Base-by-base conservation (phyloP, 2,329 filamentous ascomycete genomes). In the Falciphora oryzae region DNA sequence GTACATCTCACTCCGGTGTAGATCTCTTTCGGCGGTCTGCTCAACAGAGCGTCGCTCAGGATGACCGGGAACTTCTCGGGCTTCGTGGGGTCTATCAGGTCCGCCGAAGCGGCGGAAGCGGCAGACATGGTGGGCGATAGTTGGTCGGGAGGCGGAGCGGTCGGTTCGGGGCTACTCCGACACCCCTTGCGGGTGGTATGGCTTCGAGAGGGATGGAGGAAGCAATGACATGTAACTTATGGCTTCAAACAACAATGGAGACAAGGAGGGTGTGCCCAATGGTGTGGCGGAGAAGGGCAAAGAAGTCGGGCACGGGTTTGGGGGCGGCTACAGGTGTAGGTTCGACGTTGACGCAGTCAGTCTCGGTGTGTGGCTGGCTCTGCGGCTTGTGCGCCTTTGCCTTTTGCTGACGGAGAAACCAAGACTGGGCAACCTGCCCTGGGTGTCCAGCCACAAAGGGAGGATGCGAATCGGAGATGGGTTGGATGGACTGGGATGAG, bases 1-100 rank as follows among this genome's bases (percentile, higher is more conserved):
- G 66, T 80, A 88, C 86, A 89, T 75, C 82, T 78, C 61, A 89
- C 78, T 64, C 83, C 83, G 1, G 85, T 88, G 69, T 85, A 87
- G 61, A 85, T 77, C 66, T 87, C 83, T 68, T 83, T 85, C 38
- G 82, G 76, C 1, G 82, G 74, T 67, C 82, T 84, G 57, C 83
- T 83, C 50, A 87, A 76, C 38, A 89, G 76, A 32, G 83, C 82
- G 69, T 89, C 86, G 72, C 86, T 87, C 59, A 89, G 78, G 60
- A 89, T 80, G 65, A 89, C 82, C 62, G 85, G 86, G 71, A 88
- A 89, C 71, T 85, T 85, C 28, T 61, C 85, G 65, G 79, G 77
- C 74, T 85, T 83, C 64, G 85, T 86, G 66, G 85, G 83, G 74
- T 89, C 85, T 65, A 88, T 80, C 64, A 81, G 58, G 50, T 57